Percentiles rank a stretch among this genome's conserved stretches.
Evolutionary conservation across 139 green algal species (phyloP).

Genomic region (Mychonastes homosphaera): DNA sequence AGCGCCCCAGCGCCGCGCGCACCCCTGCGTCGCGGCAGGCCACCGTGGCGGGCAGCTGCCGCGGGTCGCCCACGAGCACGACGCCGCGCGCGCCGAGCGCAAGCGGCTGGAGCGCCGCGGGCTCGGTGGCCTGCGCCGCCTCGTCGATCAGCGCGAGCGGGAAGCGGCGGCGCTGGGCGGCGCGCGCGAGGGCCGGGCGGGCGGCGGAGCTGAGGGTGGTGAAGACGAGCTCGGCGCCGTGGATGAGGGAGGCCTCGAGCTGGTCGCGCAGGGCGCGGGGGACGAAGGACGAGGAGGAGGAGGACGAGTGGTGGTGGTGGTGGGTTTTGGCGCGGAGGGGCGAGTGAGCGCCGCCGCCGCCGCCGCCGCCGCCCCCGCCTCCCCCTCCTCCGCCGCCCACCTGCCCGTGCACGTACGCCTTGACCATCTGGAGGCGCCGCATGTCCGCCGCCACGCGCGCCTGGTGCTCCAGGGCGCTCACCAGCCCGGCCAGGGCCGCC

Average conservation of each 20-base stretch:
- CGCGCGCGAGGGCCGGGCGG: slow-evolving; percentile 28
- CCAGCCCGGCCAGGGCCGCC: not conserved
- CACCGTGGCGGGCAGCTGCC: slow-evolving; percentile 91
- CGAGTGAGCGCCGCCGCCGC: too few species aligned
- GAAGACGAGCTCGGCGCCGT: slow-evolving; percentile 80
- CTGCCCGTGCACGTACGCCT: slow-evolving; percentile 1
- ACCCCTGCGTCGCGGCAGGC: slow-evolving; percentile 39
- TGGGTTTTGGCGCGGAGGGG: too few species aligned
- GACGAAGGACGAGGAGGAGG: slow-evolving; percentile 1
- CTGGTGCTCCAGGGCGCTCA: slow-evolving; percentile 20
- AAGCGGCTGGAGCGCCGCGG: slow-evolving; percentile 74
- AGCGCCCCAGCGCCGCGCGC: slow-evolving; percentile 58
- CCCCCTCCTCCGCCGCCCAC: too few species aligned
- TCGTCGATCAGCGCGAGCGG: slow-evolving; percentile 77
- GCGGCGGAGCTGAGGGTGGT: slow-evolving; percentile 59
- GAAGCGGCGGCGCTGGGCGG: slow-evolving; percentile 7
- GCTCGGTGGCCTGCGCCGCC: slow-evolving; percentile 77
- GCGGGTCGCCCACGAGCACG: slow-evolving; percentile 81
- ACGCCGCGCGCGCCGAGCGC: slow-evolving; percentile 42
- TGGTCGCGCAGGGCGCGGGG: slow-evolving; percentile 5
- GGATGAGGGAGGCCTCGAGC: too few species aligned
- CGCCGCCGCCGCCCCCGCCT: too few species aligned
- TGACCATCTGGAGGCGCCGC: slow-evolving; percentile 5
- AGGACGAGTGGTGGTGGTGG: too few species aligned
- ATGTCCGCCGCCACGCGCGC: slow-evolving; percentile 4